phyloP scores from a whole-genome alignment of 2,329 filamentous ascomycete species.

The Fusarium sarcochroum region DNA sequence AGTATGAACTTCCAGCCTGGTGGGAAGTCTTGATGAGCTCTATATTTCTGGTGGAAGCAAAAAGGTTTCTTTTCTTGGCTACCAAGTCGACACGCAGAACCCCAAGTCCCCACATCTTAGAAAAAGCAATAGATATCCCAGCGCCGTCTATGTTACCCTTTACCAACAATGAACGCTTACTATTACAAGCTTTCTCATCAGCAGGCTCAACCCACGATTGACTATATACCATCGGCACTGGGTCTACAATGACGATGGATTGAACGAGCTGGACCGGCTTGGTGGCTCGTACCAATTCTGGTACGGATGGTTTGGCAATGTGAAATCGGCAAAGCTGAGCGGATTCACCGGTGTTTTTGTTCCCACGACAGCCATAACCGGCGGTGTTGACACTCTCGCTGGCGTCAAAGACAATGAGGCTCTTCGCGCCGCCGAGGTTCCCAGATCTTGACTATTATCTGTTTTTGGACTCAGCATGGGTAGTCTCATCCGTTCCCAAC shows the following conservation, averaged over 20 bases:
- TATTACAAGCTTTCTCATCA: not conserved
- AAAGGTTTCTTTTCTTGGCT: not conserved
- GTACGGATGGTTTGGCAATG: conserved; percentile 83
- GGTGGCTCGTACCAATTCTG: conserved; percentile 85
- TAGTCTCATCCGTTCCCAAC: conserved; percentile 64
- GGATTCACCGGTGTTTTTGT: conserved; percentile 72
- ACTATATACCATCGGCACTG: not conserved
- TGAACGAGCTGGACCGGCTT: conserved; percentile 56
- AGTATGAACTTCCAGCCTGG: conserved; percentile 83
- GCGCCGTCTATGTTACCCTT: conserved; percentile 27
- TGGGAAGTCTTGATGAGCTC: conserved; percentile 33
- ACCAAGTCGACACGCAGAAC: conserved; percentile 8
- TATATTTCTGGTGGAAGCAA: not conserved
- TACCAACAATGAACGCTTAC: conserved; percentile 10
- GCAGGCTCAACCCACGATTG: not conserved
- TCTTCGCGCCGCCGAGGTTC: conserved; percentile 13
- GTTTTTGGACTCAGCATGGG: conserved; percentile 20
- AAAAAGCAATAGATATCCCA: conserved; percentile 38
- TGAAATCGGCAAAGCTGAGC: conserved; percentile 81
- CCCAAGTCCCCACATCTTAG: conserved; percentile 19
- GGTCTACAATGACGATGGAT: conserved; percentile 29
- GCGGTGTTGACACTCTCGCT: conserved; percentile 43
- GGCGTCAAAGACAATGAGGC: conserved; percentile 24
- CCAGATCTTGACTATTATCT: conserved; percentile 25
- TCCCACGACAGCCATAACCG: conserved; percentile 48